These are phyloP conservation scores for Arthrinium phaeospermum DNA, from an alignment of 2,329 filamentous ascomycete genomes.

Conservation along the genomic window DNA sequence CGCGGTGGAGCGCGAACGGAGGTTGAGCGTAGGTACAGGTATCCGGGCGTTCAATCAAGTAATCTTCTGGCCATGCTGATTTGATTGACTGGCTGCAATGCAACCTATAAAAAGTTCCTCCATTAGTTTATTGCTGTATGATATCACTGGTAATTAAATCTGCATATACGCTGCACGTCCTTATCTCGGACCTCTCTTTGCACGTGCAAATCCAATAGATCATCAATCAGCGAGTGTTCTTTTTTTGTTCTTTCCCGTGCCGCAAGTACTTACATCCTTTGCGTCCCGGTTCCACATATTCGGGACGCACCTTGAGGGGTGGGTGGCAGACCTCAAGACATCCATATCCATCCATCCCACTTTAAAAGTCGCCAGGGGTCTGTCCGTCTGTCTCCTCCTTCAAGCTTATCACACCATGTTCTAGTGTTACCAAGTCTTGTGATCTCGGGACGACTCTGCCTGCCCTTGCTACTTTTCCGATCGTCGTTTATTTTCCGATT, in stretches of 20 bases:
- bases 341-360: neutral
- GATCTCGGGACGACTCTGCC: conserved; percentile 9
- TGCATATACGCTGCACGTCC: neutral
- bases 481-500: conserved; percentile 14
- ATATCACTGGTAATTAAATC: neutral
- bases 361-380: neutral
- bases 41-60: conserved; percentile 2
- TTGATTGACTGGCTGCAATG: neutral
- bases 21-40: neutral
- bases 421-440: neutral
- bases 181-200: neutral
- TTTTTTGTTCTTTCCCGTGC: neutral
- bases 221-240: neutral
- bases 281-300: neutral
- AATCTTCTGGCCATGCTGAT: neutral
- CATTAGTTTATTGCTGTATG: neutral
- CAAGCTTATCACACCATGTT: neutral
- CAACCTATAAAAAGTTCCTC: neutral
- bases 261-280: neutral
- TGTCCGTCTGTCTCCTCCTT: neutral
- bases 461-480: neutral
- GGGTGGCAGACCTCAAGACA: neutral
- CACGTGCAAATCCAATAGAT: neutral
- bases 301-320: neutral
- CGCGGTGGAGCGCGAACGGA: neutral